Evolutionary conservation across 75 land plant species (phyloP), one percentile per base, ranked within the genome.

Genomic region (Chamaecyparis obtusa): DNA sequence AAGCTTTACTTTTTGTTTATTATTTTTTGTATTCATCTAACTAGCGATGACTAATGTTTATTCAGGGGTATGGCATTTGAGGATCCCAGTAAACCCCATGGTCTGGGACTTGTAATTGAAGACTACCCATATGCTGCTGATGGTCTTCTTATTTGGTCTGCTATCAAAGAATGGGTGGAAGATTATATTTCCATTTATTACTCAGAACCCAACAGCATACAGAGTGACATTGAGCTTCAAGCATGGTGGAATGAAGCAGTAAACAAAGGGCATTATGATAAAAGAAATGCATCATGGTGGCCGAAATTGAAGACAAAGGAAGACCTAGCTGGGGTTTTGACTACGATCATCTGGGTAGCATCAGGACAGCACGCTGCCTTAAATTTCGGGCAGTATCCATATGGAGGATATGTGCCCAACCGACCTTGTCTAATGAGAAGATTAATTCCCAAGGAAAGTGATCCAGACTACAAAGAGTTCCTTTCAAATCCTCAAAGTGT

Each of bases 111-210:
- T 1, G 88, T 92, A 51, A 92, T 96, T 48, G 96, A 96, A 86
- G 99, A 98, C 89, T 98, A 98, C 86, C 99, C 99, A 27, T 98
- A 96, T 90, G 99, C 99, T 17, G 90, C 97, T n/a, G 99, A 98
- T 88, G 99, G 99, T 2, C 95, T 98, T 13, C 96, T 95, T 36
- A 79, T 98, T 32, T 96, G 99, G 99, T 85, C 89, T 35, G 96
- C 99, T 33, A 91, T 98, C 9, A 83, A 98, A 88, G 90, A 92
- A 17, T 97, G 97, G 97, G 93, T 94, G 3, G 81, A 88, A 57
- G 94, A 92, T 4, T 98, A 95, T 85, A 92, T 98, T 17, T 83
- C 57, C 13, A 91, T 90, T 55, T 97, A 88, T 93, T 98, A 98
- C 86, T 27, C 91, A 16, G 91, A 94, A 27, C 84, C 91, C 10